Evolutionary conservation across 805 yeast species (phyloP).

Genomic region (Suhomyces tanzawaensis): DNA sequence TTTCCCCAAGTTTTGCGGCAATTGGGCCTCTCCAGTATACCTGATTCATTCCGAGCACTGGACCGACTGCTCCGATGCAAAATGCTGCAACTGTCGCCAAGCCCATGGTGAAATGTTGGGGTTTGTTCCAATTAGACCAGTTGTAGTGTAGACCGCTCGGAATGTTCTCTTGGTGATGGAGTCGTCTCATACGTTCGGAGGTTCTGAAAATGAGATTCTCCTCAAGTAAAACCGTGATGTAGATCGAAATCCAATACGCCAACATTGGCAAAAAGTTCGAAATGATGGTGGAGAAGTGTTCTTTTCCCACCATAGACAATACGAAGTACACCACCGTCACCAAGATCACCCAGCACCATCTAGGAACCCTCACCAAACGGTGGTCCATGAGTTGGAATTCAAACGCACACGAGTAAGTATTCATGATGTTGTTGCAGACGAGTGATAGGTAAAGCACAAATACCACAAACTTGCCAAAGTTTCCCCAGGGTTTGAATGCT

Average conservation of each 20-base stretch:
- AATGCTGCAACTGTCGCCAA: constrained; percentile 15
- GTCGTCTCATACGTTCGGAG: neutral
- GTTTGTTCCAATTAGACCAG: constrained; percentile 31
- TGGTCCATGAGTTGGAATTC: constrained; percentile 64
- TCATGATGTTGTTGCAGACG: constrained; percentile 77
- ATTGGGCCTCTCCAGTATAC: constrained; percentile 18
- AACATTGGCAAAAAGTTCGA: constrained; percentile 87
- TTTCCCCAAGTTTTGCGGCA: constrained; percentile 13
- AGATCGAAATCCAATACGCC: constrained; percentile 88
- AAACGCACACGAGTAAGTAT: constrained; percentile 79
- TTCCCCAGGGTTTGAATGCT: constrained; percentile 72
- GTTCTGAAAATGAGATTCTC: constrained; percentile 70
- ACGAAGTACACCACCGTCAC: constrained; percentile 64
- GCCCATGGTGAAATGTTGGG: constrained; percentile 20
- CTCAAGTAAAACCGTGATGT: constrained; percentile 64
- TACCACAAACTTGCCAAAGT: constrained; percentile 72
- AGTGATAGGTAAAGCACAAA: constrained; percentile 69
- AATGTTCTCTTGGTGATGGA: constrained; percentile 10
- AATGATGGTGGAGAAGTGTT: constrained; percentile 68
- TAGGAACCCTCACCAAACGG: constrained; percentile 59
- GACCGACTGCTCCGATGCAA: constrained; percentile 17
- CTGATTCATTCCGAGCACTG: constrained; percentile 23
- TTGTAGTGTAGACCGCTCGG: constrained; percentile 19
- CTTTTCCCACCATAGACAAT: constrained; percentile 72
- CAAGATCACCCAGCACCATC: constrained; percentile 72